Percentiles rank a stretch among this genome's conserved stretches.
Evolutionary conservation across 352 stramenopile genomes (phyloP).

Genomic region (Globisporangium okanoganense): DNA sequence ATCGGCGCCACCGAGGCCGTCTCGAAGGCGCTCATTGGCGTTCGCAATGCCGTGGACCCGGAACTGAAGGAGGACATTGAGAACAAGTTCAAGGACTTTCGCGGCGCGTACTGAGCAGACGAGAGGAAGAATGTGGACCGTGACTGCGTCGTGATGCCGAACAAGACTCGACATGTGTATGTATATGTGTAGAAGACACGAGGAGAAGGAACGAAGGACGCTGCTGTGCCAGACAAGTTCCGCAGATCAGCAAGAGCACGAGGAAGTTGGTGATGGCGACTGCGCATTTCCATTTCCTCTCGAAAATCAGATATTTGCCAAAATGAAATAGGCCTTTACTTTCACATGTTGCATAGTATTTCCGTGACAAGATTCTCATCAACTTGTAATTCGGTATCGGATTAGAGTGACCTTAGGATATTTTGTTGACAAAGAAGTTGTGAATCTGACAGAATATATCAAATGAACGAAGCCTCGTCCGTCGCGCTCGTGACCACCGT

Average conservation of each 20-base stretch:
- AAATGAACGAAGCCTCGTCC: constrained; percentile 11
- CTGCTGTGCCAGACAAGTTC: background rate
- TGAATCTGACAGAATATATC: background rate
- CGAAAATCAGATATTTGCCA: background rate
- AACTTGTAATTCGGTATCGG: background rate
- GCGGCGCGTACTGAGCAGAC: constrained; percentile 18
- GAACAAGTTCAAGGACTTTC: constrained; percentile 91
- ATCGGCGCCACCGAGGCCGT: constrained; percentile 84
- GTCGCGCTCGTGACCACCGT: constrained; percentile 38
- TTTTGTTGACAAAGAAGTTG: no score
- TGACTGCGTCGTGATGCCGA: background rate
- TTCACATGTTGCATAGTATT: no score
- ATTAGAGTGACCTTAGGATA: background rate
- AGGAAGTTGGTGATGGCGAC: background rate
- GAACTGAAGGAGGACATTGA: constrained; percentile 89
- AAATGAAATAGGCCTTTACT: background rate
- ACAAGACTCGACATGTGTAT: background rate
- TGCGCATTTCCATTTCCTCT: background rate
- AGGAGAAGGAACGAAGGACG: background rate
- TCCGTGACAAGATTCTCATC: no score
- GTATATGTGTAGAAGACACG: constrained; percentile 3
- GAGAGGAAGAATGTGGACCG: background rate
- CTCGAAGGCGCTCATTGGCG: constrained; percentile 82
- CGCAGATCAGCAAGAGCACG: background rate
- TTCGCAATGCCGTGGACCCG: constrained; percentile 83